Evolutionary conservation across 306 rosid species (phyloP).

Genomic region (Mimosa bimucronata): DNA sequence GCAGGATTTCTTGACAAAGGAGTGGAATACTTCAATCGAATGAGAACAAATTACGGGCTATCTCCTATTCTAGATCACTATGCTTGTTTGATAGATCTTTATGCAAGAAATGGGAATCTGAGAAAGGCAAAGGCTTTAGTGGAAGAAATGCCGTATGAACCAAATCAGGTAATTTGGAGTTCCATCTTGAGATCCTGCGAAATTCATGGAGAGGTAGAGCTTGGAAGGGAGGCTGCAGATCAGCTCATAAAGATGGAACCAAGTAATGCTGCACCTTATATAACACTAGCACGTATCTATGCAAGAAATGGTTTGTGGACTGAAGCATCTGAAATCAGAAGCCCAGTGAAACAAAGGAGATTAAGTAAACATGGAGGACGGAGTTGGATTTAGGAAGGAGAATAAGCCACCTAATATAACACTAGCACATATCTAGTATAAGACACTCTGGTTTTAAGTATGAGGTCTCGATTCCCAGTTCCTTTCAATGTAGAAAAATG

Average conservation of each 20-base stretch:
- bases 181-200: constrained; percentile 60
- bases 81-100: constrained; percentile 74
- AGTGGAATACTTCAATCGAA: constrained; percentile 53
- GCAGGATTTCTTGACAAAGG: constrained; percentile 65
- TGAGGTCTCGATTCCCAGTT: no score
- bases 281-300: constrained; percentile 60
- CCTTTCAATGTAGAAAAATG: no score
- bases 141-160: constrained; percentile 63
- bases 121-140: constrained; percentile 58
- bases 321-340: constrained; percentile 54
- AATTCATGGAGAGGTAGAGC: constrained; percentile 60
- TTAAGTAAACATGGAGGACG: constrained; percentile 49
- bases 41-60: constrained; percentile 46
- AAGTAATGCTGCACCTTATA: constrained; percentile 53
- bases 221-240: constrained; percentile 61
- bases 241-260: constrained; percentile 61
- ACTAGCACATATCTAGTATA: no score
- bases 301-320: constrained; percentile 65
- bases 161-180: constrained; percentile 66
- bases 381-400: constrained; percentile 53
- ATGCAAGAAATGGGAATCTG: constrained; percentile 64
- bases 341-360: constrained; percentile 50
- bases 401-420: no score
- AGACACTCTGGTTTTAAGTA: no score
- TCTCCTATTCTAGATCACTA: constrained; percentile 61